Evolutionary conservation across 331 rosid species (phyloP), one percentile per base, ranked within the genome.

Genomic region (Erythrophleum ivorense): DNA sequence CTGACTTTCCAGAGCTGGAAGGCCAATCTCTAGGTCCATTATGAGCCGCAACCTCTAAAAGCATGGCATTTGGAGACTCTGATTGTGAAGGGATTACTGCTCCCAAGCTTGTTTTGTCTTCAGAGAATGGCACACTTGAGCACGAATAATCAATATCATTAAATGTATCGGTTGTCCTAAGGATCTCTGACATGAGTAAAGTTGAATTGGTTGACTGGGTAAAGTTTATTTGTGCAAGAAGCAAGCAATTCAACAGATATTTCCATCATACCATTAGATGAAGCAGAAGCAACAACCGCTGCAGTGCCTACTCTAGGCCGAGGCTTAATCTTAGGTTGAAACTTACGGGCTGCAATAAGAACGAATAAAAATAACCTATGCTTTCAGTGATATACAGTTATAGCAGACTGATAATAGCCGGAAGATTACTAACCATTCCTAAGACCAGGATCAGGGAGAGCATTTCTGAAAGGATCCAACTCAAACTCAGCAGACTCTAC

Each of bases 301-400:
- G 58, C 36, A 49, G 70, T 76, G 71, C 78, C 62, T 66, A 49
- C 76, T 66, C 86, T 84, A 65, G 90, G 88, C 41, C 79, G 86
- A 59, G 86, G 86, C 77, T 87, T 87, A 36, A 87, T 80, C 88
- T 87, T 87, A 75, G 90, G 85, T 76, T 79, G 84, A 85, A 87
- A 85, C 82, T 82, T 87, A 67, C 13, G 82, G 67, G 81, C 90
- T 85, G 74, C 80, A 78, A 53, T 57, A 64, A 79, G 76, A 50
- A 55, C 5, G 74, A 18, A 65, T 53, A 78, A 62, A 73, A n/a
- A 68, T 50, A 45, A 68, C 50, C 64, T 50, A 78, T 52, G 24
- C 33, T 78, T 81, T 13, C 63, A 43, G 63, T 18, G 43, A 70
- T 55, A 55, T 33, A 5, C 19, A 46, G 33, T 2, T n/a, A 14